These are phyloP conservation scores for Bretschneidera sinensis DNA, from an alignment of 345 rosid genomes.

Conservation along the genomic window DNA sequence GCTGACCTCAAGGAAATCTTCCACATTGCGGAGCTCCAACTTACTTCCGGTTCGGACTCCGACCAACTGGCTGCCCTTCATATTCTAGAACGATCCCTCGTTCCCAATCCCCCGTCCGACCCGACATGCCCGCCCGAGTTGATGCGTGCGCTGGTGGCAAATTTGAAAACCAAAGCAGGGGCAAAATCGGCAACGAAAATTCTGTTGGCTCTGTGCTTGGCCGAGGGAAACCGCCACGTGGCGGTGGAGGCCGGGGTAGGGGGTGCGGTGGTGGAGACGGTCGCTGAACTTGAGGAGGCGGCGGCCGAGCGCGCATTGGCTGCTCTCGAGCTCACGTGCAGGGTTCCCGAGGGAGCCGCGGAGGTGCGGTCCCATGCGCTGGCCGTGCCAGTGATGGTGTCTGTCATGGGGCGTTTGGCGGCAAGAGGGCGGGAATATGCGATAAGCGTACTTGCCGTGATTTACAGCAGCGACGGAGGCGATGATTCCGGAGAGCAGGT, in stretches of 20 bases:
- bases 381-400: slow-evolving; percentile 89
- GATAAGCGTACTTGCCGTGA: slow-evolving; percentile 62
- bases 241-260: slow-evolving; percentile 83
- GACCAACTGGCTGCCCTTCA: slow-evolving; percentile 70
- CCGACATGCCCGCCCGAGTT: slow-evolving; percentile 61
- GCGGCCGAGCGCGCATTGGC: slow-evolving; percentile 78
- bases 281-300: slow-evolving; percentile 57
- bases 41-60: slow-evolving; percentile 44
- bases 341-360: slow-evolving; percentile 69
- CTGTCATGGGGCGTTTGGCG: slow-evolving; percentile 74
- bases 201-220: slow-evolving; percentile 70
- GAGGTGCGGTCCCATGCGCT: slow-evolving; percentile 74
- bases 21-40: slow-evolving; percentile 66
- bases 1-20: slow-evolving; percentile 52
- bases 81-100: slow-evolving; percentile 59
- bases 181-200: slow-evolving; percentile 69
- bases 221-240: slow-evolving; percentile 66
- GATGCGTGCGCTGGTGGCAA: slow-evolving; percentile 59
- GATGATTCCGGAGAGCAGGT: slow-evolving; percentile 17
- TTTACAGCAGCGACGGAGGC: slow-evolving; percentile 32
- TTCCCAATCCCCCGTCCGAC: slow-evolving; percentile 74
- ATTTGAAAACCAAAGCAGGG: slow-evolving; percentile 40
- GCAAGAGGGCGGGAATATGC: slow-evolving; percentile 88
- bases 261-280: slow-evolving; percentile 61
- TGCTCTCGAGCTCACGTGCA: slow-evolving; percentile 77